phyloP scores from a whole-genome alignment of 1,284 basidiomycete species.

The Microbotryomycetes sp. region DNA sequence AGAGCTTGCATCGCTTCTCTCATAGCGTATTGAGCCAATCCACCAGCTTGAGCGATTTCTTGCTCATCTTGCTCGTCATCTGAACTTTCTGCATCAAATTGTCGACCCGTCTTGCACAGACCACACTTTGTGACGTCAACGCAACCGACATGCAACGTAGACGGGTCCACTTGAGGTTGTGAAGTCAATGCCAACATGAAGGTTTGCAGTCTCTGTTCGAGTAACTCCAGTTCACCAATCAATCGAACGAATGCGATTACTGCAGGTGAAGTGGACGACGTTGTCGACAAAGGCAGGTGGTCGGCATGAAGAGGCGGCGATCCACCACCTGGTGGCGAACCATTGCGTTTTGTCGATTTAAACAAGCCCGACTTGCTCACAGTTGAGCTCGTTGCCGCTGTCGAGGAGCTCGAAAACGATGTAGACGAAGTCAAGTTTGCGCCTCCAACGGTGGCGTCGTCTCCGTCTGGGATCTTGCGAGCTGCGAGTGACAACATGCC shows the following conservation, averaged over 20 bases:
- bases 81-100: slow-evolving; percentile 32
- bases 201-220: slow-evolving; percentile 29
- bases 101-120: slow-evolving; percentile 33
- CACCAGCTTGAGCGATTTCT: neutral
- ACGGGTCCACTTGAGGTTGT: slow-evolving; percentile 8
- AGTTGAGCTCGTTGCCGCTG: slow-evolving; percentile 1
- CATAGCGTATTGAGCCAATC: slow-evolving; percentile 36
- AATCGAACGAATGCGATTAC: slow-evolving; percentile 31
- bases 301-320: neutral
- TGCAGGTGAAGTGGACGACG: neutral
- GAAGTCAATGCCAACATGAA: slow-evolving; percentile 28
- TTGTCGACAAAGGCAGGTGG: neutral
- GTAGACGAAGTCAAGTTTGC: slow-evolving; percentile 15
- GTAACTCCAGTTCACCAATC: slow-evolving; percentile 33
- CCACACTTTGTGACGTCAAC: slow-evolving; percentile 18
- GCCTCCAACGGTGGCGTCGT: neutral
- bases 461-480: slow-evolving; percentile 13
- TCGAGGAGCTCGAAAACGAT: slow-evolving; percentile 10
- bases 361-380: neutral
- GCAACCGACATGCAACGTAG: slow-evolving; percentile 12
- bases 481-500: slow-evolving; percentile 33
- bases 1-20: slow-evolving; percentile 37
- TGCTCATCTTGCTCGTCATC: slow-evolving; percentile 27
- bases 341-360: neutral
- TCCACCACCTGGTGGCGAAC: neutral